Evolutionary conservation across 2,329 filamentous ascomycete species (phyloP), one percentile per base, ranked within the genome.

Genomic region (Monilinia aucupariae): DNA sequence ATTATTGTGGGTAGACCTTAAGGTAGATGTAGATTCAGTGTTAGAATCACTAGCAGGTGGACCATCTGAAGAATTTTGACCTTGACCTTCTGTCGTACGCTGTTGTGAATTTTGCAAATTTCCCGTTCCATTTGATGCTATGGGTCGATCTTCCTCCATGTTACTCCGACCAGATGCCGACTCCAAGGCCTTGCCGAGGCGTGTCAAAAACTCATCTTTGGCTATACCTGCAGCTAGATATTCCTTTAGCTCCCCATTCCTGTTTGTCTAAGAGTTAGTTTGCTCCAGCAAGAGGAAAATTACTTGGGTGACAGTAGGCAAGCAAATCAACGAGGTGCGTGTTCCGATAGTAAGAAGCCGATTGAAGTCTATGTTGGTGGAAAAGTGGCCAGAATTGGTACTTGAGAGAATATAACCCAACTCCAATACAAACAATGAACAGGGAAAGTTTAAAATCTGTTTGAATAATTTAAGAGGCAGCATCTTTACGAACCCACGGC

Each of bases 171-270:
- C 17, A 7, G 3, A n/a, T 47, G 30, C 37, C 30, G 34, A 47
- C 10, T 63, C 64, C 15, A 72, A 68, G 51, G 78, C 78, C 62
- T 75, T 75, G 17, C 75, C 73, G 4, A 91, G 67, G 30, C 85
- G 79, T 50, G 78, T 79, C 54, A 85, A 74, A 63, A 94, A 91
- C 10, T 90, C 86, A 20, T 88, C 82, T 71, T 84, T 87, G 17
- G 79, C 76, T 10, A 83, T 81, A 10, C 86, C 88, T 0, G 84
- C 78, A 45, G 85, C 80, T 12, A 96, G 81, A 73, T 92, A 92
- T 74, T 93, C 88, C 71, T 88, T 86, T 17, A 96, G 78, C 66
- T 89, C 83, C 10, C 89, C 91, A 75, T 91, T 89, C 72, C 85
- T 86, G 67, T 47, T 22, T 3, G 27, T 3, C 13, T 17, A 34